Evolutionary conservation across 192 early-diverging fungal genomes (phyloP).

Genomic region (Haplosporangium gracile): DNA sequence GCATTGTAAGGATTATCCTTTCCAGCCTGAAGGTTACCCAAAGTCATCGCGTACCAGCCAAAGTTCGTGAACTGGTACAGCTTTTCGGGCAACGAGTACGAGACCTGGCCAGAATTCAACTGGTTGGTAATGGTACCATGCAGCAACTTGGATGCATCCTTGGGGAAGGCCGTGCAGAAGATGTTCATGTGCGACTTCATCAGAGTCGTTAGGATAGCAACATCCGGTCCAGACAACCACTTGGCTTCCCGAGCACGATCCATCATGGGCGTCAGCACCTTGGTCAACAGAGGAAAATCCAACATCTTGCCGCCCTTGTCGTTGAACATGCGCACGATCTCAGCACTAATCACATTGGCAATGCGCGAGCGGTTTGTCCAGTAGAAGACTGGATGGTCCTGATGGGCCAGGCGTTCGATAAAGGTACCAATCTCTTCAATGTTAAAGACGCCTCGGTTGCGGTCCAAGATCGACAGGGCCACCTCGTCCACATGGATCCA

Average conservation of each 20-base stretch:
- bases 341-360: background rate
- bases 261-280: constrained; percentile 24
- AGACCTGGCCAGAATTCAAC: background rate
- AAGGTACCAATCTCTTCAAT: constrained; percentile 21
- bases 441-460: background rate
- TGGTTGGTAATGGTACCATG: constrained; percentile 2
- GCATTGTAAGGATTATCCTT: background rate
- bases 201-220: constrained; percentile 7
- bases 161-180: constrained; percentile 22
- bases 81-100: background rate
- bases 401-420: constrained; percentile 24
- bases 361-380: constrained; percentile 20
- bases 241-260: constrained; percentile 21
- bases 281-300: background rate
- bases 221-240: constrained; percentile 26
- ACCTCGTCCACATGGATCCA: constrained; percentile 38
- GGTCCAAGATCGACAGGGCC: background rate
- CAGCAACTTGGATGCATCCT: constrained; percentile 13
- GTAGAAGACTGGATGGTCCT: constrained; percentile 27
- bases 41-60: constrained; percentile 8
- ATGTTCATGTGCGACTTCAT: background rate
- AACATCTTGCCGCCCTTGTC: background rate
- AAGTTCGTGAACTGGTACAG: background rate
- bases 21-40: background rate
- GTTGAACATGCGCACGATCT: background rate